Evolutionary conservation across 805 yeast genomes (phyloP).

Genomic region (Candida suzukii): DNA sequence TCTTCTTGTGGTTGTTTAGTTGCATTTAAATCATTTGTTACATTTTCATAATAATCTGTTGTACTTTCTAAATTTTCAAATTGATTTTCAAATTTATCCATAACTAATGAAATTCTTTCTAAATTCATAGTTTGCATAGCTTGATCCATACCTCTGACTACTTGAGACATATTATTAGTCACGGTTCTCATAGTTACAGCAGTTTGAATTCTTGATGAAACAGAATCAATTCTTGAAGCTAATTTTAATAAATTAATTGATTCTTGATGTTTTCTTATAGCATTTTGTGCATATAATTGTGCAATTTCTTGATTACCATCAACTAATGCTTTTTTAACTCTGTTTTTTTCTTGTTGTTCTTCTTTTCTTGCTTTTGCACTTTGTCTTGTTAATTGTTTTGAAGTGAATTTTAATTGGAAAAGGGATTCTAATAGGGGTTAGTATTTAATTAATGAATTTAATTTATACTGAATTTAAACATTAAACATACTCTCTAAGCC

Average conservation of each 20-base stretch:
- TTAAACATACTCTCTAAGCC: slow-evolving; percentile 36
- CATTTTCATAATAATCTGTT: slow-evolving; percentile 86
- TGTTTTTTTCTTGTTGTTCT: slow-evolving; percentile 78
- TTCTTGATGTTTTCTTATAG: slow-evolving; percentile 87
- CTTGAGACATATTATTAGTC: slow-evolving; percentile 88
- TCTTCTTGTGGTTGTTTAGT: slow-evolving; percentile 90
- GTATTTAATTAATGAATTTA: no score
- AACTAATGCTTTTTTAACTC: slow-evolving; percentile 79
- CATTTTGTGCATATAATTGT: slow-evolving; percentile 89
- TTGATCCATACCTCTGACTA: slow-evolving; percentile 91
- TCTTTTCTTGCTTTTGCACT: slow-evolving; percentile 89
- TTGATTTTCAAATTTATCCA: slow-evolving; percentile 96
- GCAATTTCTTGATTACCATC: slow-evolving; percentile 92
- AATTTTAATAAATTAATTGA: slow-evolving; percentile 71
- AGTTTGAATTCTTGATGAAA: slow-evolving; percentile 91
- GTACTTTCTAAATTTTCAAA: slow-evolving; percentile 94
- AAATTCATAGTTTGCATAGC: slow-evolving; percentile 95
- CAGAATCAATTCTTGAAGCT: slow-evolving; percentile 90
- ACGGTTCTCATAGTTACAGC: slow-evolving; percentile 97
- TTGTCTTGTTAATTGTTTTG: slow-evolving; percentile 86
- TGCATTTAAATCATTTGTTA: slow-evolving; percentile 84
- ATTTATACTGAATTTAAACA: no score
- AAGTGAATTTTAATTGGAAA: slow-evolving; percentile 76
- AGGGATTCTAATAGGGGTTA: slow-evolving; percentile 38
- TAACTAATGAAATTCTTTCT: slow-evolving; percentile 84